These are phyloP conservation scores for Trametes gibbosa DNA, from an alignment of 768 basidiomycete genomes.

Conservation along the genomic window DNA sequence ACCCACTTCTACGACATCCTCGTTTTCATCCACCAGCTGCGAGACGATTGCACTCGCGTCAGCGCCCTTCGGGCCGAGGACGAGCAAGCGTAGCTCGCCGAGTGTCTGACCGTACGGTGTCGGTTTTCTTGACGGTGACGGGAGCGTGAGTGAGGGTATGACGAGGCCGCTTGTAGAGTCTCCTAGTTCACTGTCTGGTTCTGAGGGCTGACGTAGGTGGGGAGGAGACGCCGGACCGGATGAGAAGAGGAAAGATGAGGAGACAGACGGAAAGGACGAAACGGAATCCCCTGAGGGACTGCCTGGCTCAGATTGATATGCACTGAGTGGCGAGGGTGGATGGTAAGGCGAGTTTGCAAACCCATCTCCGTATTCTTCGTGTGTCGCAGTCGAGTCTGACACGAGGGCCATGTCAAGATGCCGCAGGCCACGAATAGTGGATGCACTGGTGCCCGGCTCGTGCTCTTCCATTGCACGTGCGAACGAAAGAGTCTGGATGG, in stretches of 20 bases:
- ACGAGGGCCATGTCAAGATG: constrained; percentile 17
- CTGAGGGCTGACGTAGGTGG: constrained; percentile 44
- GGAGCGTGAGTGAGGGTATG: constrained; percentile 67
- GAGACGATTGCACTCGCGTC: constrained; percentile 46
- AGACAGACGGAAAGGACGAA: constrained; percentile 70
- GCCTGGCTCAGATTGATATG: constrained; percentile 55
- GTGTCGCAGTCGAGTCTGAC: not conserved
- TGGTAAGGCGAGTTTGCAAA: constrained; percentile 30
- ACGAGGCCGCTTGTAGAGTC: constrained; percentile 52
- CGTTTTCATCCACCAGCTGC: constrained; percentile 53
- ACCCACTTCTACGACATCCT: constrained; percentile 63
- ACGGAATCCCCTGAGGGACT: constrained; percentile 60
- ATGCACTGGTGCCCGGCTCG: constrained; percentile 25
- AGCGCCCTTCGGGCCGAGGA: constrained; percentile 45
- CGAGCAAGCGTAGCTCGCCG: constrained; percentile 56
- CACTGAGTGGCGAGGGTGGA: constrained; percentile 48
- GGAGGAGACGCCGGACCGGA: constrained; percentile 68
- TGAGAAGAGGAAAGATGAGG: constrained; percentile 77
- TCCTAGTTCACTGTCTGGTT: constrained; percentile 25
- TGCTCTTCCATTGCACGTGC: not conserved
- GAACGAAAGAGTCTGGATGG: no score
- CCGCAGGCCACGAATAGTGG: constrained; percentile 24
- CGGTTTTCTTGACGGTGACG: constrained; percentile 57
- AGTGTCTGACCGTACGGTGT: constrained; percentile 69
- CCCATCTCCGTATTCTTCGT: not conserved